phyloP scores from a whole-genome alignment of 805 yeast species.

The Candida pseudoglaebosa region DNA sequence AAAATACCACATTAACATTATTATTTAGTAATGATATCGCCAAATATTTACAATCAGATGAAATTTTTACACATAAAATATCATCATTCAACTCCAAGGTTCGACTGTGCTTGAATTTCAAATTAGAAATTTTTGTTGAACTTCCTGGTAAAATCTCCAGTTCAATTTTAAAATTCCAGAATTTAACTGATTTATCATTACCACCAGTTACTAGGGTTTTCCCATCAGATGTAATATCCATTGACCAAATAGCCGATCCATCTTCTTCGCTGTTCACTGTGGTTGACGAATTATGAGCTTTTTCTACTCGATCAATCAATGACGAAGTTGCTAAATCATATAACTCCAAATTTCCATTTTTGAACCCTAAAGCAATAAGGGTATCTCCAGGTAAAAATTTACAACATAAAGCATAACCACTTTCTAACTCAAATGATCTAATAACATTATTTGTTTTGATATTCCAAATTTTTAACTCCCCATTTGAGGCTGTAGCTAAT shows the following conservation, averaged over 20 bases:
- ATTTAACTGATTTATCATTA: constrained; percentile 84
- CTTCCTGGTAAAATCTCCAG: constrained; percentile 73
- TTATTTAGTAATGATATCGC: constrained; percentile 87
- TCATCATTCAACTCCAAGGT: constrained; percentile 87
- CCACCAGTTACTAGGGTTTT: constrained; percentile 85
- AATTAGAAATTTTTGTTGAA: constrained; percentile 40
- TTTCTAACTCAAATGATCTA: constrained; percentile 65
- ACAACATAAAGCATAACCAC: constrained; percentile 81
- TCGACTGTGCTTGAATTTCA: constrained; percentile 68
- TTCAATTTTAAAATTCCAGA: constrained; percentile 79
- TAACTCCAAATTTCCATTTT: constrained; percentile 77
- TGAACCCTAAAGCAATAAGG: constrained; percentile 81
- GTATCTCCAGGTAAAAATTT: constrained; percentile 90
- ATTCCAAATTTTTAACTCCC: constrained; percentile 87
- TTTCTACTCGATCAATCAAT: constrained; percentile 59
- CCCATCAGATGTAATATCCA: constrained; percentile 85
- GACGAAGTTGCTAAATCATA: constrained; percentile 85
- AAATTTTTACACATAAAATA: constrained; percentile 70
- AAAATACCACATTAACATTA: constrained; percentile 91
- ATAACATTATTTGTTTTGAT: constrained; percentile 66
- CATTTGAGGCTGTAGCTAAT: constrained; percentile 87
- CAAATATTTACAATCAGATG: constrained; percentile 72
- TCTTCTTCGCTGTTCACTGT: constrained; percentile 32
- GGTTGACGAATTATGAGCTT: constrained; percentile 52
- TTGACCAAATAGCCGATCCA: constrained; percentile 75